These are phyloP conservation scores for Paxillus ammoniavirescens DNA, from an alignment of 768 basidiomycete species.

Conservation along the genomic window DNA sequence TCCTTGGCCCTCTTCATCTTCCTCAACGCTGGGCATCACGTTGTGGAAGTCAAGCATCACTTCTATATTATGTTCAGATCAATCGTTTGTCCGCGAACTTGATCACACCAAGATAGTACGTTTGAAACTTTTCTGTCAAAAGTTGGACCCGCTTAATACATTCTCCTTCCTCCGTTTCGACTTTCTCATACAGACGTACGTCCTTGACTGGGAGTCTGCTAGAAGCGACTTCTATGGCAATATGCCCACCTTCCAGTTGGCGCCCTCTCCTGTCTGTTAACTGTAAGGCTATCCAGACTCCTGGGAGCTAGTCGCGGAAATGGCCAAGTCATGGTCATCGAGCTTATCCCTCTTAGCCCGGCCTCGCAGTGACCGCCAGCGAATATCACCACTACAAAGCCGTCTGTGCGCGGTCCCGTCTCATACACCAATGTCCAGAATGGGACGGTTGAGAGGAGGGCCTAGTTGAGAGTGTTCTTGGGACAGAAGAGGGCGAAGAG, in stretches of 20 bases:
- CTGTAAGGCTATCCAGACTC: conserved; percentile 67
- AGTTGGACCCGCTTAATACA: not conserved
- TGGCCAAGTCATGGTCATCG: conserved; percentile 20
- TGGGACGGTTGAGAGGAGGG: conserved; percentile 96
- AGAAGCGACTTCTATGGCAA: conserved; percentile 84
- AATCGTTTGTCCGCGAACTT: conserved; percentile 50
- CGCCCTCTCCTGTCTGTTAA: conserved; percentile 72
- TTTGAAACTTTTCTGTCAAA: conserved; percentile 9
- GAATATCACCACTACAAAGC: conserved; percentile 79
- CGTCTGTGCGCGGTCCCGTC: conserved; percentile 60
- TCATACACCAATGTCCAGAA: conserved; percentile 78
- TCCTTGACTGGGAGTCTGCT: conserved; percentile 91
- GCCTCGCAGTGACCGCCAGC: conserved; percentile 46
- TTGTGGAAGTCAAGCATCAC: not conserved
- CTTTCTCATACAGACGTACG: conserved; percentile 56
- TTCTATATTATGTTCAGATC: not conserved
- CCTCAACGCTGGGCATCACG: too few species aligned
- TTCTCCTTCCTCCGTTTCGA: not conserved
- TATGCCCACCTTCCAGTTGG: conserved; percentile 81
- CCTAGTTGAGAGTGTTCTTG: conserved; percentile 72
- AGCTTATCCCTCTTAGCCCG: conserved; percentile 20
- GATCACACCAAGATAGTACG: conserved; percentile 72
- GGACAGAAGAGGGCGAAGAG: conserved; percentile 65
- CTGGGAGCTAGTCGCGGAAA: too few species aligned
- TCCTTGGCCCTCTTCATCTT: too few species aligned